Percentiles rank a stretch among this genome's conserved stretches.
Evolutionary conservation across 805 yeast species (phyloP).

Genomic region (Kregervanrija fluxuum): DNA sequence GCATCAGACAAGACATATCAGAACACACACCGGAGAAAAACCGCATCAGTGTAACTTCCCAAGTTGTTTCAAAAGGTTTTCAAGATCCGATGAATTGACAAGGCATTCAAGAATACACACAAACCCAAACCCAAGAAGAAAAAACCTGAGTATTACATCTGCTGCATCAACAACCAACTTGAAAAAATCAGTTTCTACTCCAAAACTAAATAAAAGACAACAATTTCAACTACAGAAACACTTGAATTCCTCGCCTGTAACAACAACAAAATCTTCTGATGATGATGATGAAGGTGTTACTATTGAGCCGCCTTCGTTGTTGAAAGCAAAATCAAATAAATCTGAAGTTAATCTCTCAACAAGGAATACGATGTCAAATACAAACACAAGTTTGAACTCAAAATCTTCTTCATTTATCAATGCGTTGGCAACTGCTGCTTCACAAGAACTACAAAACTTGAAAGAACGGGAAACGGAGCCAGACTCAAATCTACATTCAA

Average conservation of each 20-base stretch:
- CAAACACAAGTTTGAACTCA: conserved; percentile 8
- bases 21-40: conserved; percentile 92
- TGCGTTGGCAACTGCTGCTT: conserved; percentile 46
- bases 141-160: background rate
- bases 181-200: conserved; percentile 10
- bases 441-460: conserved; percentile 43
- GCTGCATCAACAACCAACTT: background rate
- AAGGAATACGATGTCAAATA: background rate
- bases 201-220: conserved; percentile 8
- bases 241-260: conserved; percentile 21
- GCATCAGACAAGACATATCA: conserved; percentile 84
- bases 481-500: conserved; percentile 1
- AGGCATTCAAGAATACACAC: conserved; percentile 79
- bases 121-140: conserved; percentile 35
- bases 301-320: background rate
- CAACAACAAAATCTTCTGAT: conserved; percentile 18
- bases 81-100: conserved; percentile 79
- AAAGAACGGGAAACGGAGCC: conserved; percentile 21
- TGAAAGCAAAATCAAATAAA: conserved; percentile 15
- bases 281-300: conserved; percentile 10
- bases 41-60: conserved; percentile 82
- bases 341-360: background rate
- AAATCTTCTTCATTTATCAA: conserved; percentile 33
- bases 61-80: conserved; percentile 75
- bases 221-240: conserved; percentile 6